Evolutionary conservation across 805 yeast species (phyloP).

Genomic region (Brettanomyces custersianus): DNA sequence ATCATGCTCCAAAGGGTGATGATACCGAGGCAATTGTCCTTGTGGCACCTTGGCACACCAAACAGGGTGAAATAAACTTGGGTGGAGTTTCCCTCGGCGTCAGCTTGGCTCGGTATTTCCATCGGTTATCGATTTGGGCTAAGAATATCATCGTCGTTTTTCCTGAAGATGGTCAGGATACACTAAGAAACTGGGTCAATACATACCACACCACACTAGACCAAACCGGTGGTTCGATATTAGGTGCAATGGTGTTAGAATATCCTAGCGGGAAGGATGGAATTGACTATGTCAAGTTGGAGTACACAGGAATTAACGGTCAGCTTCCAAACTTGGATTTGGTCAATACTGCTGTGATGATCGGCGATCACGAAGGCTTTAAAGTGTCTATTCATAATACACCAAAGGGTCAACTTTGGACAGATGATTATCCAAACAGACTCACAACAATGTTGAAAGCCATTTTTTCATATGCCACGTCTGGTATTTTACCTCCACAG

Average conservation of each 20-base stretch:
- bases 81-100: conserved; percentile 74
- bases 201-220: conserved; percentile 84
- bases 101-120: conserved; percentile 71
- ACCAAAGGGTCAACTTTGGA: conserved; percentile 34
- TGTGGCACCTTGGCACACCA: conserved; percentile 78
- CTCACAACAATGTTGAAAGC: conserved; percentile 54
- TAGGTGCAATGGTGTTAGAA: conserved; percentile 81
- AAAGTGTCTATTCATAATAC: conserved; percentile 58
- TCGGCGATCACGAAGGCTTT: conserved; percentile 70
- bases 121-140: conserved; percentile 89
- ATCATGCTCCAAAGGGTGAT: conserved; percentile 92
- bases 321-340: conserved; percentile 92
- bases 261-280: conserved; percentile 55
- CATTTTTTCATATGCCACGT: conserved; percentile 53
- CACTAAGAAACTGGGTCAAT: conserved; percentile 83
- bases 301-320: conserved; percentile 87
- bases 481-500: conserved; percentile 43
- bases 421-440: conserved; percentile 44
- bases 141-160: conserved; percentile 84
- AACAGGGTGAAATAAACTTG: conserved; percentile 54
- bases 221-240: conserved; percentile 87
- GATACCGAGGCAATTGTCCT: conserved; percentile 92
- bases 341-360: conserved; percentile 68
- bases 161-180: conserved; percentile 59
- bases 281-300: conserved; percentile 64